phyloP scores from a whole-genome alignment of 352 stramenopile species.

The Pythium rhizo-oryzae region DNA sequence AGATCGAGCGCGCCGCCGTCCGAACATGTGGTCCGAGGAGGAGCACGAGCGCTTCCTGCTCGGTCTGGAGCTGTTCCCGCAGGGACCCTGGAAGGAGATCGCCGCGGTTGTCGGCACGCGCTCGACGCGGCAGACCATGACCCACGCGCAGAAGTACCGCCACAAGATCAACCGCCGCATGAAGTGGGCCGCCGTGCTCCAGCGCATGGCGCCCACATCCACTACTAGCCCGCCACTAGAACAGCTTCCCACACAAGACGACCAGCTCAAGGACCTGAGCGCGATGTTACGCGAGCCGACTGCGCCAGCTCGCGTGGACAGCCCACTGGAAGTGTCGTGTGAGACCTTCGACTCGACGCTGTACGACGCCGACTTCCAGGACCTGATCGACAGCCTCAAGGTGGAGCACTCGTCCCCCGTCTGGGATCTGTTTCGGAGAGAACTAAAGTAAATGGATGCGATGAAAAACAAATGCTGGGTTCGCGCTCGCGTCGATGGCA shows the following conservation, averaged over 20 bases:
- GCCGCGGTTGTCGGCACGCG: slow-evolving; percentile 1
- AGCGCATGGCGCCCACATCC: not conserved
- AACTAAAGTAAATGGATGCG: too few species aligned
- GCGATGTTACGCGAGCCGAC: not conserved
- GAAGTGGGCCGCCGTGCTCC: not conserved
- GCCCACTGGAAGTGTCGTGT: not conserved
- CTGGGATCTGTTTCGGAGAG: not conserved
- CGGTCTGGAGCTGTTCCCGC: slow-evolving; percentile 30
- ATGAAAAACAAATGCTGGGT: not conserved
- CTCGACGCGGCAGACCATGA: slow-evolving; percentile 6
- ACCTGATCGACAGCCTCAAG: not conserved
- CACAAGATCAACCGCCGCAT: slow-evolving; percentile 4
- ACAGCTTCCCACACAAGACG: not conserved
- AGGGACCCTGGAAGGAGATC: slow-evolving; percentile 5
- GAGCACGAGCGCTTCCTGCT: slow-evolving; percentile 59
- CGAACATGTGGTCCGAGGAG: slow-evolving; percentile 38
- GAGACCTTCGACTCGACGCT: not conserved
- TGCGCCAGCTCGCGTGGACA: not conserved
- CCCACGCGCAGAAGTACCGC: slow-evolving; percentile 31
- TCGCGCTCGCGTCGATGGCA: not conserved
- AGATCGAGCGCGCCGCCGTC: not conserved
- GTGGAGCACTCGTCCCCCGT: not conserved
- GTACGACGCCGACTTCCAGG: not conserved
- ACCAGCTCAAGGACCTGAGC: not conserved
- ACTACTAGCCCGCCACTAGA: not conserved